Conservation (phyloP, 2,329 filamentous ascomycete genomes). For the Pseudogymnoascus sp. region DNA sequence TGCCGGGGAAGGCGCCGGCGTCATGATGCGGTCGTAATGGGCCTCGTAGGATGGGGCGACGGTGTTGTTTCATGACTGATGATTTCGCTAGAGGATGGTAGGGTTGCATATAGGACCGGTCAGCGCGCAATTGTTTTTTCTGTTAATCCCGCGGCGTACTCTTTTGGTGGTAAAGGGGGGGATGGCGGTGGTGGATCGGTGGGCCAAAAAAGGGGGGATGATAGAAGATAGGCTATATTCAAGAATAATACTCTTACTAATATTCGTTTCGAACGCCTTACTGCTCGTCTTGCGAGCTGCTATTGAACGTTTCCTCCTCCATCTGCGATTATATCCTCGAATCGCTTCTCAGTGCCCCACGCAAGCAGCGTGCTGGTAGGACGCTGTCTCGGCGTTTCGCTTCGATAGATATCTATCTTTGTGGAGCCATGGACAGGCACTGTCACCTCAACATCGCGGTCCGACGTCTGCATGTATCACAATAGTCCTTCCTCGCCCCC, state of each 20-base stretch:
- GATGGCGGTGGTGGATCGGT: background rate
- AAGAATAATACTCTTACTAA: background rate
- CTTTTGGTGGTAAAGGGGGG: background rate
- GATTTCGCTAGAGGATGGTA: conserved; percentile 1
- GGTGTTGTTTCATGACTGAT: background rate
- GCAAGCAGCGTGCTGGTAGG: background rate
- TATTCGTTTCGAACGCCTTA: background rate
- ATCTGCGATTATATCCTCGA: background rate
- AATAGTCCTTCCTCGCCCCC: background rate
- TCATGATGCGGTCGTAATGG: background rate
- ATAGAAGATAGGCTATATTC: background rate
- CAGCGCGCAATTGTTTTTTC: background rate
- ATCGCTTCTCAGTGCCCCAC: background rate
- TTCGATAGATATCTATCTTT: background rate
- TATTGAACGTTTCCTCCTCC: background rate
- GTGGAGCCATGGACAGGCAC: background rate
- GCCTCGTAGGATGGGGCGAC: background rate
- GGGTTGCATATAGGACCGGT: conserved; percentile 4
- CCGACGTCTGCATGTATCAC: background rate
- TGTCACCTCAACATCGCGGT: background rate
- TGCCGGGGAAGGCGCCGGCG: background rate
- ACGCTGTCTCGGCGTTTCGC: background rate
- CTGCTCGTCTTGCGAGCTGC: background rate
- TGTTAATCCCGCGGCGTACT: conserved; percentile 1
- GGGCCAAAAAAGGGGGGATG: background rate